Conservation (phyloP, 768 basidiomycete species). For the Rhizopogon rudus region DNA sequence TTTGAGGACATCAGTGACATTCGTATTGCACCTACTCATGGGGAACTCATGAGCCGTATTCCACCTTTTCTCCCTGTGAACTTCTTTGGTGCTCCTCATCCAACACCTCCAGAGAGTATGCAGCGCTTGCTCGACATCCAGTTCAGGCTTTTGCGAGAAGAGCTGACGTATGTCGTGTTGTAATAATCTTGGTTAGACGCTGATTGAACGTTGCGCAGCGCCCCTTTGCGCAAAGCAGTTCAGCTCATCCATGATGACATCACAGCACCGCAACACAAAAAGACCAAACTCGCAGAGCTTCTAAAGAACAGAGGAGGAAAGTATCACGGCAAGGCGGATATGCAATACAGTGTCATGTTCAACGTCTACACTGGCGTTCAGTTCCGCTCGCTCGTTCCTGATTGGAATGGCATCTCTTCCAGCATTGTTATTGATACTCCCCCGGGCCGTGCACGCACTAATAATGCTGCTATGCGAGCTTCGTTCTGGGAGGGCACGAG, state of each 20-base stretch:
- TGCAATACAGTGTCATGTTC: slow-evolving; percentile 50
- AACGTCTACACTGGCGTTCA: slow-evolving; percentile 53
- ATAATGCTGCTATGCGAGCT: slow-evolving; percentile 32
- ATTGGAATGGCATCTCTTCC: slow-evolving; percentile 48
- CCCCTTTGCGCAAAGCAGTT: slow-evolving; percentile 47
- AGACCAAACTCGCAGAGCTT: slow-evolving; percentile 40
- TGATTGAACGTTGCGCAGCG: slow-evolving; percentile 27
- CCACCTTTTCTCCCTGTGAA: slow-evolving; percentile 61
- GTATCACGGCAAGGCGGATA: slow-evolving; percentile 42
- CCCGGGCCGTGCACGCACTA: slow-evolving; percentile 47
- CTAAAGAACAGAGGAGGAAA: slow-evolving; percentile 51
- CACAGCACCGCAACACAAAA: slow-evolving; percentile 7
- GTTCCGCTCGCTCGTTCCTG: slow-evolving; percentile 43
- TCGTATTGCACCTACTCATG: slow-evolving; percentile 63
- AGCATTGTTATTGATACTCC: slow-evolving; percentile 47
- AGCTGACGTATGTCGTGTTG: slow-evolving; percentile 45
- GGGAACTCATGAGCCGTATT: slow-evolving; percentile 46
- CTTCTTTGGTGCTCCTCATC: slow-evolving; percentile 58
- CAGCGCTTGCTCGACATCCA: slow-evolving; percentile 66
- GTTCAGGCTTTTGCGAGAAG: slow-evolving; percentile 71
- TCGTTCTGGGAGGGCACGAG: slow-evolving; percentile 60
- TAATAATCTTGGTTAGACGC: neutral
- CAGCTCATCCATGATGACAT: slow-evolving; percentile 47
- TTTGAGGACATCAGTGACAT: slow-evolving; percentile 49
- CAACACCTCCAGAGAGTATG: slow-evolving; percentile 52